Evolutionary conservation across 2,329 filamentous ascomycete species (phyloP).

Genomic region (Penicillium sp.): DNA sequence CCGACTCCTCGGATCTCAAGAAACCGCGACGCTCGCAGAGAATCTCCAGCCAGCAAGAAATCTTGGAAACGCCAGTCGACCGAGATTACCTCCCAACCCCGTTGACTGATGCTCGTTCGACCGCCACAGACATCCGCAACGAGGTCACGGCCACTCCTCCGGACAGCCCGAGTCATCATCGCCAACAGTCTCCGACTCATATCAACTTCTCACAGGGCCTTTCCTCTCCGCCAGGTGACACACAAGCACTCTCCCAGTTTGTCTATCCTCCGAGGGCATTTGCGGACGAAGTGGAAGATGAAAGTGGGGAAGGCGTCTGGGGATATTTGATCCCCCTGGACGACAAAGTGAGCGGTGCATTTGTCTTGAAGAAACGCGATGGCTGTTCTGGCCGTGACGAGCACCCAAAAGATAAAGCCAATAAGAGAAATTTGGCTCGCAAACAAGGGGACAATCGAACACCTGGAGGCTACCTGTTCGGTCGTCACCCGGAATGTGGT

Average conservation of each 20-base stretch:
- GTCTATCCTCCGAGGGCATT: constrained; percentile 68
- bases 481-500: constrained; percentile 92
- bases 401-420: constrained; percentile 33
- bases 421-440: constrained; percentile 47
- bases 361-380: constrained; percentile 73
- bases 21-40: constrained; percentile 79
- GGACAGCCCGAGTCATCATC: constrained; percentile 56
- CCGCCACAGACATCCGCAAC: constrained; percentile 61
- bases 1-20: constrained; percentile 65
- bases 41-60: constrained; percentile 58
- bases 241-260: constrained; percentile 78
- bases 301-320: constrained; percentile 85
- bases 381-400: constrained; percentile 58
- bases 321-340: constrained; percentile 87
- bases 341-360: constrained; percentile 62
- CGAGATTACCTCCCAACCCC: constrained; percentile 77
- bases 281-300: constrained; percentile 80
- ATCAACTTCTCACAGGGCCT: constrained; percentile 40
- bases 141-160: constrained; percentile 71
- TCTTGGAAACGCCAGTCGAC: constrained; percentile 59
- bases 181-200: constrained; percentile 44
- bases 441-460: constrained; percentile 56
- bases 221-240: constrained; percentile 70
- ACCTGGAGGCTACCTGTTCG: constrained; percentile 84
- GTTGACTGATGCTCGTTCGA: constrained; percentile 67